Evolutionary conservation across 441 rosid genomes (phyloP), one percentile per base, ranked within the genome.

Genomic region (Euphorbia schlechtendalii): DNA sequence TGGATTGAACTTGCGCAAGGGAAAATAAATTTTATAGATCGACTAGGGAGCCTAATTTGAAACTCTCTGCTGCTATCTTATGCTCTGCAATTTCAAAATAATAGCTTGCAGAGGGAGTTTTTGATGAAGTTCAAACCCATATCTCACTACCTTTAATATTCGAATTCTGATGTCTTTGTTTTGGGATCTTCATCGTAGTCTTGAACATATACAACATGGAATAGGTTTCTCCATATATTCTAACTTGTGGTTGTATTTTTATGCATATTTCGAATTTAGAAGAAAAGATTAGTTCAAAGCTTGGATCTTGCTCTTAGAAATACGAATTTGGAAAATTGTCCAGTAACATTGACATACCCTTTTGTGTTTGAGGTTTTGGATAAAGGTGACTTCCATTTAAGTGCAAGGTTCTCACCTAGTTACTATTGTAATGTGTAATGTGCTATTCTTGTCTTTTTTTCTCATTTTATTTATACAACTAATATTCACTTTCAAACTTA

Each of bases 111-210:
- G 69, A 83, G 86, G 70, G 95, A 85, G 45, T 86, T 84, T 78
- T 38, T 83, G 67, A 70, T 67, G 53, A 90, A 85, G 96, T 61
- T 66, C 83, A 76, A 24, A 69, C 40, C 92, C 96, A 20, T 92
- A 91, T 64, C 53, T 91, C 54, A 84, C 84, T 15, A 79, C 95
- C 0, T 89, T 89, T 63, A 89, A 91, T 61, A 73, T 87, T 24
- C 76, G 92, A 17, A 79, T 86, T 63, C 59, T 84, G 71, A 87
- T 91, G 90, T 75, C 83, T 45, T 65, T 89, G 70, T 82, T 89
- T 51, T 84, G 95, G 95, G 98, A 89, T n/a, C 83, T 91, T 38
- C 97, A 88, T 74, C 92, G 86, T 36, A 84, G 81, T 64, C 79
- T 36, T 36, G 40, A 36, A 45, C 94, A 91, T 69, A 88, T 88